Conservation (phyloP, 78 protist genomes). For the Emiliania huxleyi region DNA sequence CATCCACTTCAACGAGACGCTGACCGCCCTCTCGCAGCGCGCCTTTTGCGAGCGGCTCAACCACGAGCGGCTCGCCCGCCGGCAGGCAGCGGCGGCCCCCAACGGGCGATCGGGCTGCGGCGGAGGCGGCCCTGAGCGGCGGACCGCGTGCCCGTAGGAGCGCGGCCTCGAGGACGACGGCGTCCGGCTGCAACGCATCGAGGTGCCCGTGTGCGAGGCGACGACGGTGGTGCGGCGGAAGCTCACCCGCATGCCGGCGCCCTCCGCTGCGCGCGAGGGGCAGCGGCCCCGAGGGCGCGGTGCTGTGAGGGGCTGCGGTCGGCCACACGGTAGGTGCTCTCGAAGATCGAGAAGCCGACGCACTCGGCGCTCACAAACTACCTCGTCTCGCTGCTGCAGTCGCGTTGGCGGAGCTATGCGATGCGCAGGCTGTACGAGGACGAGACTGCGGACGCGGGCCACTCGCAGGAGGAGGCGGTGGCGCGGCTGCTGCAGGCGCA, state of each 20-base stretch:
- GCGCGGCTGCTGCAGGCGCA: not conserved
- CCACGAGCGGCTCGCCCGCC: too few relatives aligned
- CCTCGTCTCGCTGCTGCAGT: constrained; percentile 11
- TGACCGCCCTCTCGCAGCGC: not conserved
- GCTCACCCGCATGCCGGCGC: not conserved
- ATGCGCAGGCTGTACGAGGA: not conserved
- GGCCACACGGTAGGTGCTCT: not conserved
- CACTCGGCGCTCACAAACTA: not conserved
- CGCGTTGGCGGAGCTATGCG: not conserved
- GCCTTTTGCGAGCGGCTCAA: not conserved
- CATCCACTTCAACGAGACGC: not conserved
- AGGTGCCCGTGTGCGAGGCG: not conserved
- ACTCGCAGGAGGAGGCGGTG: not conserved
- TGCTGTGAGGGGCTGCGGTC: not conserved
- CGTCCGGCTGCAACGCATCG: too few relatives aligned
- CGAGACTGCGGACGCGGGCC: not conserved
- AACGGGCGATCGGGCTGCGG: not conserved
- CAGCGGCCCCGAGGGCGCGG: not conserved
- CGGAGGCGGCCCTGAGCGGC: not conserved
- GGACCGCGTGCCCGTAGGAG: too few relatives aligned
- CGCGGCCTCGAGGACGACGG: too few relatives aligned
- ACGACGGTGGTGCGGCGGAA: not conserved
- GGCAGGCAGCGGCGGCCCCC: not conserved
- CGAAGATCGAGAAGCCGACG: not conserved
- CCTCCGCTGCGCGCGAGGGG: not conserved